Percentiles rank a stretch among this genome's conserved stretches.
phyloP scores from a whole-genome alignment of 1,139 yeast species.

The Saccharomyces hybrid region DNA sequence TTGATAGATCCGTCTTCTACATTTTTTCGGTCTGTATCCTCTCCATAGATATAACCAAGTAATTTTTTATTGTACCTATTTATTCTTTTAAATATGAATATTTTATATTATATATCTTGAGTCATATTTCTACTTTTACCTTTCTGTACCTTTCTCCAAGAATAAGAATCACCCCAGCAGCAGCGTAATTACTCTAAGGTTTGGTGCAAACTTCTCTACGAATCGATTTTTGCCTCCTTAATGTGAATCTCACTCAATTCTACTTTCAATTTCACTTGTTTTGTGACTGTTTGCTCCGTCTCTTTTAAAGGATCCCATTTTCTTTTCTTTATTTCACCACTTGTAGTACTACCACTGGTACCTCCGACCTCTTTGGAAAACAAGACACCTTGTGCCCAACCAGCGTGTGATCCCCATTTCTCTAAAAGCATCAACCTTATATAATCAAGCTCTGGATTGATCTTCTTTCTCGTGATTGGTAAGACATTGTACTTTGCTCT shows the following conservation, averaged over 20 bases:
- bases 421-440: conserved; percentile 56
- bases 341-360: conserved; percentile 35
- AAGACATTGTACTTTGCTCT: conserved; percentile 25
- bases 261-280: background rate
- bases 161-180: background rate
- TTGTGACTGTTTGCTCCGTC: background rate
- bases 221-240: conserved; percentile 23
- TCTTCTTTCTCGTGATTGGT: conserved; percentile 39
- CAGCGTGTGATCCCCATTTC: conserved; percentile 87
- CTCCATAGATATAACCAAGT: conserved; percentile 4
- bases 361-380: conserved; percentile 80
- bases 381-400: conserved; percentile 94
- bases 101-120: background rate
- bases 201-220: background rate
- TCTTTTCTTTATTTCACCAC: conserved; percentile 21
- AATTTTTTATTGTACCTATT: background rate
- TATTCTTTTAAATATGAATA: background rate
- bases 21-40: too few relatives aligned
- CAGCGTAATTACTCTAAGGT: background rate
- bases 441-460: conserved; percentile 45
- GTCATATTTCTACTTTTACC: background rate
- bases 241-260: conserved; percentile 8
- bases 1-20: conserved; percentile 17
- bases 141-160: background rate
- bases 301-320: conserved; percentile 8